Evolutionary conservation across 176 grass and related monocot species (phyloP), one percentile per base, ranked within the genome.

Genomic region (Bolboschoenus planiculmis): DNA sequence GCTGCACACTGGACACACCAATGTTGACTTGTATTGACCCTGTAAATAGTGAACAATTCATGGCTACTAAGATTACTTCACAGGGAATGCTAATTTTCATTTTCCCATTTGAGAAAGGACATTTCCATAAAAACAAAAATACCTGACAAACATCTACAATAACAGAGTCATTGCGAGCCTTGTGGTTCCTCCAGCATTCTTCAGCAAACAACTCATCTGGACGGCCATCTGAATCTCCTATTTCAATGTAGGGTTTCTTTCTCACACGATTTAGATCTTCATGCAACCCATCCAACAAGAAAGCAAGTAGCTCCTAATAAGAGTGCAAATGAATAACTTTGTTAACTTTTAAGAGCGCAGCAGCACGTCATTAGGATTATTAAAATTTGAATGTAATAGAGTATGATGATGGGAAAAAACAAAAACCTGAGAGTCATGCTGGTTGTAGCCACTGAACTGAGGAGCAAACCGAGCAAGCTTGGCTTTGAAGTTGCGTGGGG

Each of bases 191-290:
- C 97, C 97, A 99, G 59, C 96, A 95, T 86, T 93, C 96, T 83
- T 95, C 87, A 78, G 93, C 91, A 71, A 99, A 88, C 79, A 90
- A 88, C 60, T 90, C 89, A 88, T 99, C 96, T 80, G 86, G 93
- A 82, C 86, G 84, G 56, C 89, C 96, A 93, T 95, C 85, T 7
- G 91, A 85, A 91, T 99, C 93, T 88, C 91, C 91, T 86, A 88
- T 87, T 88, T 99, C 96, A 84, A 99, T 99, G 86, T 99, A 99
- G 66, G 96, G 96, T 85, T 99, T 99, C 58, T 87, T 93, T 85
- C 87, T 99, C 53, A 99, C 96, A 16, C 96, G 92, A 57, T 99
- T 99, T 36, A 99, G 89, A 99, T 99, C 96, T 99, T 99, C 96
- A 67, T 99, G 96, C 68, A 99, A 80, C 37, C 96, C 96, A 93